phyloP scores from a whole-genome alignment of 78 protist species.

The Cavenderia fasciculata region DNA sequence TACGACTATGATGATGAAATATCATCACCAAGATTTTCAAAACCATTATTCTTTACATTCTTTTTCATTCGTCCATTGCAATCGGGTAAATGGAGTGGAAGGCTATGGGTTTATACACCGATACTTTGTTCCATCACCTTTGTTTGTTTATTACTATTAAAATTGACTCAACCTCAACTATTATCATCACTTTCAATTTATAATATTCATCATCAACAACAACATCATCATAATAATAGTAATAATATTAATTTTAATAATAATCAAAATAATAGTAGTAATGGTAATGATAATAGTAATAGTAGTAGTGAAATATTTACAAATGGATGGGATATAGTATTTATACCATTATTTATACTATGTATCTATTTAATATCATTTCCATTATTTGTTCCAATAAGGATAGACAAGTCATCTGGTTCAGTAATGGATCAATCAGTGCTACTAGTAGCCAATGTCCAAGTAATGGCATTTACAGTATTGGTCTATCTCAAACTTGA shows the following conservation, averaged over 20 bases:
- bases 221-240: background rate
- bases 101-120: background rate
- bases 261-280: background rate
- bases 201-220: background rate
- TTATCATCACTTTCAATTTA: background rate
- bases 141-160: background rate
- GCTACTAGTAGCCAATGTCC: too few relatives aligned
- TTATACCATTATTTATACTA: background rate
- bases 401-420: too few relatives aligned
- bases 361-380: background rate
- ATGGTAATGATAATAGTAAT: too few relatives aligned
- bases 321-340: background rate
- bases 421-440: too few relatives aligned
- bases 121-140: background rate
- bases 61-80: slow-evolving; percentile 1
- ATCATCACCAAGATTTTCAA: background rate
- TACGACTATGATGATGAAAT: slow-evolving; percentile 9
- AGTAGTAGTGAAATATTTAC: background rate
- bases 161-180: background rate
- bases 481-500: too few relatives aligned
- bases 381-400: background rate
- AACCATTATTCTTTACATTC: slow-evolving; percentile 19
- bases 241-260: background rate
- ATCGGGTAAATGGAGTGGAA: background rate
- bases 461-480: too few relatives aligned